Conservation (phyloP, 441 rosid species). For the Populus trichocarpa region DNA sequence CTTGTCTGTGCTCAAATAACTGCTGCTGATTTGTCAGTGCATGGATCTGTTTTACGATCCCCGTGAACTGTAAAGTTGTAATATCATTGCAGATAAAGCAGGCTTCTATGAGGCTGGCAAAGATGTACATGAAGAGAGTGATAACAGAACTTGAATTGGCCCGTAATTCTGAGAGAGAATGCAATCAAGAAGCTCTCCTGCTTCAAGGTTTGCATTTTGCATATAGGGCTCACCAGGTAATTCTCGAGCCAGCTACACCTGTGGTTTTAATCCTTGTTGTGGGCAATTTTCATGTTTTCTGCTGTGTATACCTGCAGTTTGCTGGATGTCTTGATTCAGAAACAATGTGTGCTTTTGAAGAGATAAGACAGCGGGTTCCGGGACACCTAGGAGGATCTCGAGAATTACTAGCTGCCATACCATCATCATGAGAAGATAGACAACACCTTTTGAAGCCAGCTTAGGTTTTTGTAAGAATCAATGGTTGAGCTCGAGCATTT, state of each 20-base stretch:
- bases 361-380: slow-evolving; percentile 68
- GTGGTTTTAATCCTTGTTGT: background rate
- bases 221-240: slow-evolving; percentile 83
- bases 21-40: background rate
- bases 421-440: slow-evolving; percentile 35
- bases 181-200: slow-evolving; percentile 71
- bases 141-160: slow-evolving; percentile 63
- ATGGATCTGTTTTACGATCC: background rate
- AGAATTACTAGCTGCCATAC: slow-evolving; percentile 48
- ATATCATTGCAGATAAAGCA: slow-evolving; percentile 57
- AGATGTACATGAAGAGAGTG: slow-evolving; percentile 76
- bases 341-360: slow-evolving; percentile 78
- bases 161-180: slow-evolving; percentile 56
- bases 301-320: slow-evolving; percentile 42
- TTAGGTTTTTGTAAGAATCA: background rate
- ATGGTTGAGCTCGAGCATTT: background rate
- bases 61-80: background rate
- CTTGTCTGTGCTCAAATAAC: background rate
- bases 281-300: background rate
- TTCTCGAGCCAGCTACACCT: background rate
- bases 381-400: slow-evolving; percentile 44
- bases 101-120: slow-evolving; percentile 69
- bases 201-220: slow-evolving; percentile 85
- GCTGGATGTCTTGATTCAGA: slow-evolving; percentile 94
- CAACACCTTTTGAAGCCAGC: background rate